A percentile compares a stretch with the other conserved stretches of the same genome.
Evolutionary conservation across 1,139 yeast species (phyloP).

Genomic region (Lodderomyces margitis): DNA sequence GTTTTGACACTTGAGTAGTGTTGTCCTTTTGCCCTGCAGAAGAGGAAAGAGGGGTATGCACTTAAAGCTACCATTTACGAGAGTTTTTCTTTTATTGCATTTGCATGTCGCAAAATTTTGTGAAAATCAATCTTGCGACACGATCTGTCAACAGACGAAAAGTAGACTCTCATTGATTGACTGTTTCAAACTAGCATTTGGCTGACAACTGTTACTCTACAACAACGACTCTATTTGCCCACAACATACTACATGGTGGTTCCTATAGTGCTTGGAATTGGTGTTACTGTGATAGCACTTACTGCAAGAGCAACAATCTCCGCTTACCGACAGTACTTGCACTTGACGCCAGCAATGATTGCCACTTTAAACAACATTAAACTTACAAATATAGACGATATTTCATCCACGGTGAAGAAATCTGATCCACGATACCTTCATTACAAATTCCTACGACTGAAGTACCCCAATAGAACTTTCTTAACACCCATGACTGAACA

Average conservation of each 20-base stretch:
- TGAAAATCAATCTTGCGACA: no score
- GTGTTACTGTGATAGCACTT: constrained; percentile 54
- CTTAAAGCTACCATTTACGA: no score
- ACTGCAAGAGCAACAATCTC: constrained; percentile 49
- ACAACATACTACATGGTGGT: constrained; percentile 42
- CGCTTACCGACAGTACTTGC: constrained; percentile 42
- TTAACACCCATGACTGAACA: constrained; percentile 53
- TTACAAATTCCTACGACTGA: constrained; percentile 24
- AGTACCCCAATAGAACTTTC: constrained; percentile 50
- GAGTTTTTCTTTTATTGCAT: no score
- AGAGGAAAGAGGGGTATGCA: no score
- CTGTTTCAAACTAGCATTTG: no score
- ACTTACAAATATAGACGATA: constrained; percentile 17
- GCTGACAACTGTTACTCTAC: no score
- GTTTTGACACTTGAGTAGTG: no score
- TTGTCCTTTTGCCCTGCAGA: no score
- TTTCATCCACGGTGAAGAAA: constrained; percentile 8
- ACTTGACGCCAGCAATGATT: constrained; percentile 53
- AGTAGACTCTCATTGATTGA: no score
- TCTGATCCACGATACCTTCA: constrained; percentile 22
- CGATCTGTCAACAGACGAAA: no score
- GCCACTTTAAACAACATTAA: constrained; percentile 50
- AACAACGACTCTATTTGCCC: no score
- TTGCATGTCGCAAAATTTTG: no score
- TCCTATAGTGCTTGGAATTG: constrained; percentile 58